Evolutionary conservation across 176 grass and related monocot species (phyloP).

Genomic region (Luzula sylvatica): DNA sequence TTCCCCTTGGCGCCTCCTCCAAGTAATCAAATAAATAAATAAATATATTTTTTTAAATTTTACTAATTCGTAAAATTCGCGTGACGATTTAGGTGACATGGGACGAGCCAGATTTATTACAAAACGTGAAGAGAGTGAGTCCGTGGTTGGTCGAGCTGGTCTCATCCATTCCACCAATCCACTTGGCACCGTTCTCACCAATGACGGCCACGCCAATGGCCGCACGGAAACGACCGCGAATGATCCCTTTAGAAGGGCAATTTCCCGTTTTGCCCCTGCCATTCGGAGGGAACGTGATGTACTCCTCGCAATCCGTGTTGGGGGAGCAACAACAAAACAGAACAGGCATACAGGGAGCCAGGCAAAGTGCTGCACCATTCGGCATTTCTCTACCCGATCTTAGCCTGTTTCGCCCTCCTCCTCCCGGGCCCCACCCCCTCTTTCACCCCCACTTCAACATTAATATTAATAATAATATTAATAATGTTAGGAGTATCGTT

Average conservation of each 20-base stretch:
- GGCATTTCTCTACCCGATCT: conserved; percentile 50
- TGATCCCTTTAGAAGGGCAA: conserved; percentile 35
- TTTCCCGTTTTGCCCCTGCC: conserved; percentile 9
- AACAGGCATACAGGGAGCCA: conserved; percentile 98
- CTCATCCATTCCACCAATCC: conserved; percentile 56
- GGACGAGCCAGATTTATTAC: conserved; percentile 85
- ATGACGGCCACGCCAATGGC: neutral
- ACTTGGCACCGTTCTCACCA: conserved; percentile 52
- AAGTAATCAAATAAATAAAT: conserved; percentile 33
- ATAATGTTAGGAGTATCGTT: too few species aligned
- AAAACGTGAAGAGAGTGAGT: conserved; percentile 78
- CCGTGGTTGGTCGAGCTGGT: conserved; percentile 84
- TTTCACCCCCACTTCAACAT: neutral
- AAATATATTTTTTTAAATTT: neutral
- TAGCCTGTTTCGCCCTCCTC: conserved; percentile 32
- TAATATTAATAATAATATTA: too few species aligned
- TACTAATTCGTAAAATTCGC: neutral
- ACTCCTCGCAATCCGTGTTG: conserved; percentile 38
- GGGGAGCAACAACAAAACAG: conserved; percentile 43
- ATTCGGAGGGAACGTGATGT: conserved; percentile 26
- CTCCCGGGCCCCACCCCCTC: neutral
- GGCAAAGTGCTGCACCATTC: conserved; percentile 53
- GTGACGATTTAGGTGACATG: conserved; percentile 46
- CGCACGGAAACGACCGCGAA: conserved; percentile 64
- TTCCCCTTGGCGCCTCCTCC: conserved; percentile 74